phyloP scores from a whole-genome alignment of 176 grass and related monocot species.

The Tillandsia fasciculata region DNA sequence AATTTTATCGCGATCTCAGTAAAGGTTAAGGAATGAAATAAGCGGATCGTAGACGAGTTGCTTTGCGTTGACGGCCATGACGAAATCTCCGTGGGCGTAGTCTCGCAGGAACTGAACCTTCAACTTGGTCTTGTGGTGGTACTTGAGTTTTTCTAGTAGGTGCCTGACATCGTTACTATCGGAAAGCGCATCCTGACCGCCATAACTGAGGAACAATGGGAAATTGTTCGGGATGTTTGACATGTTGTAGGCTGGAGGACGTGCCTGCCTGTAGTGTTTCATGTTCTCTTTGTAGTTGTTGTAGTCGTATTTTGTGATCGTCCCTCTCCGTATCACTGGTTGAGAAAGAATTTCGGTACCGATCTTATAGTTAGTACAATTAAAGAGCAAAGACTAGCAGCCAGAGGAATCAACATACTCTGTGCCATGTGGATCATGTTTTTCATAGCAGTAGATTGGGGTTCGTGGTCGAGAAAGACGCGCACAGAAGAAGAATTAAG shows the following conservation, averaged over 20 bases:
- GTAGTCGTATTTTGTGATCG: slow-evolving; percentile 52
- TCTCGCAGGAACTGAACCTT: slow-evolving; percentile 34
- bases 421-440: slow-evolving; percentile 51
- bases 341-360: not conserved
- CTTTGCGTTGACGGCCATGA: slow-evolving; percentile 30
- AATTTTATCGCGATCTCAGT: not conserved
- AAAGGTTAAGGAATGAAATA: slow-evolving; percentile 45
- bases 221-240: slow-evolving; percentile 36
- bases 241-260: slow-evolving; percentile 37
- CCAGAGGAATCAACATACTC: slow-evolving; percentile 21
- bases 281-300: slow-evolving; percentile 28
- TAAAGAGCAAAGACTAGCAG: too few relatives aligned
- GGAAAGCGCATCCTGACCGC: slow-evolving; percentile 44
- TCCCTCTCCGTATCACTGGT: slow-evolving; percentile 40
- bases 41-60: slow-evolving; percentile 33
- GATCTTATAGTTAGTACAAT: too few relatives aligned
- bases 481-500: slow-evolving; percentile 35
- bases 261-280: slow-evolving; percentile 31
- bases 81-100: slow-evolving; percentile 52
- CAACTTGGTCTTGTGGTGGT: slow-evolving; percentile 33
- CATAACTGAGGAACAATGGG: slow-evolving; percentile 49
- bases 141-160: slow-evolving; percentile 25
- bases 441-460: slow-evolving; percentile 45
- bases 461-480: slow-evolving; percentile 40
- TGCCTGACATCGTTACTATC: slow-evolving; percentile 31